Evolutionary conservation across 495 filamentous ascomycete genomes (phyloP).

Genomic region (Apodospora peruviana): DNA sequence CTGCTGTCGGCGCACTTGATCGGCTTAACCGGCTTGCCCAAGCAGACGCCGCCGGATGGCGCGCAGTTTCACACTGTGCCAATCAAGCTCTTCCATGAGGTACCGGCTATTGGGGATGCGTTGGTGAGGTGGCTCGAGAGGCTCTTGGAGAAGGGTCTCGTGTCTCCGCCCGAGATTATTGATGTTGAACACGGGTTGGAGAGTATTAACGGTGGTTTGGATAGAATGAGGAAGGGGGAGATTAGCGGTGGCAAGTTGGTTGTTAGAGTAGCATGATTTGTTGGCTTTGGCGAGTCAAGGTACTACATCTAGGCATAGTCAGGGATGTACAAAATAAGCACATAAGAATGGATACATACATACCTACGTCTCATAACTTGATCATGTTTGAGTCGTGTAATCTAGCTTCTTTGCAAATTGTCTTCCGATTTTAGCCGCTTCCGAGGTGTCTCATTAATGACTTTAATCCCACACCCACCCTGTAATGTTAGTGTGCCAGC

Average conservation of each 20-base stretch:
- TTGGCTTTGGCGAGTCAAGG: too few relatives aligned
- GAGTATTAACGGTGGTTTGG: constrained; percentile 58
- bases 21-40: constrained; percentile 57
- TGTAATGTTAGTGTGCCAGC: too few relatives aligned
- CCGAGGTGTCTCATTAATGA: too few relatives aligned
- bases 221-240: constrained; percentile 50
- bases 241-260: constrained; percentile 56
- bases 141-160: constrained; percentile 40
- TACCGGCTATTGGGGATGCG: constrained; percentile 48
- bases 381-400: too few relatives aligned
- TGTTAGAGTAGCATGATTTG: constrained; percentile 22
- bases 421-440: too few relatives aligned
- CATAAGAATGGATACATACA: too few relatives aligned
- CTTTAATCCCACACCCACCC: too few relatives aligned
- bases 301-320: too few relatives aligned
- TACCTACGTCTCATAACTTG: too few relatives aligned
- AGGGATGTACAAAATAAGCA: too few relatives aligned
- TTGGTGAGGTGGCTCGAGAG: constrained; percentile 57
- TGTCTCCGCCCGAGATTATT: constrained; percentile 54
- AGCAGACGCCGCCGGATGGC: constrained; percentile 39
- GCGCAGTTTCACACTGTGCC: constrained; percentile 51
- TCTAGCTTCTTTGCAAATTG: too few relatives aligned
- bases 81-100: constrained; percentile 64
- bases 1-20: constrained; percentile 48
- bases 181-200: constrained; percentile 52